Percentiles rank a stretch among this genome's conserved stretches.
phyloP scores from a whole-genome alignment of 331 rosid species.

The Dryas integrifolia region DNA sequence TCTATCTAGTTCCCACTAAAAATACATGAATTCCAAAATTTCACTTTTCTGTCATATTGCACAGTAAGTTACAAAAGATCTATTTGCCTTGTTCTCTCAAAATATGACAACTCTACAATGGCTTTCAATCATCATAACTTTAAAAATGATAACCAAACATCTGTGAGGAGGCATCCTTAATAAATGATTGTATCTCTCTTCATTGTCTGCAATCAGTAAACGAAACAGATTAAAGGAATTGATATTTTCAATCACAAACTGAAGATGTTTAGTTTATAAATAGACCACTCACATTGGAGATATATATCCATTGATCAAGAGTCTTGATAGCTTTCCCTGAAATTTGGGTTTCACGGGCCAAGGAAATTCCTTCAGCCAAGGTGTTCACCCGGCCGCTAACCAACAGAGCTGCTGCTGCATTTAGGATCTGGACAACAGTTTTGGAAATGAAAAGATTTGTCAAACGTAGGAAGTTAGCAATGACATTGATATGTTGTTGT shows the following conservation, averaged over 20 bases:
- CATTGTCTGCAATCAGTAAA: conserved; percentile 46
- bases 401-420: conserved; percentile 86
- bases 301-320: conserved; percentile 55
- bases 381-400: conserved; percentile 62
- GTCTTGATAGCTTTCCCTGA: conserved; percentile 81
- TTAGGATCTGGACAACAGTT: conserved; percentile 52
- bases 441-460: conserved; percentile 16
- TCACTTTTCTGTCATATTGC: not conserved
- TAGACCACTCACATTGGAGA: conserved; percentile 57
- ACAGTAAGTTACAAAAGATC: not conserved
- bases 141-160: not conserved
- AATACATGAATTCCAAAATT: not conserved
- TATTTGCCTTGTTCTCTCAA: conserved; percentile 5
- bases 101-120: not conserved
- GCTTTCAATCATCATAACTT: not conserved
- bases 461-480: conserved; percentile 9
- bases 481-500: conserved; percentile 7
- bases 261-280: conserved; percentile 11
- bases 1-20: not conserved
- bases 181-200: conserved; percentile 24
- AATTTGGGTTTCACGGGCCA: conserved; percentile 71
- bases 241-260: not conserved
- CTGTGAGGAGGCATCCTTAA: conserved; percentile 24
- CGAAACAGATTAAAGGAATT: conserved; percentile 14
- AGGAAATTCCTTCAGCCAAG: conserved; percentile 64